Evolutionary conservation across 768 basidiomycete species (phyloP).

Genomic region (Termitomyces sp.): DNA sequence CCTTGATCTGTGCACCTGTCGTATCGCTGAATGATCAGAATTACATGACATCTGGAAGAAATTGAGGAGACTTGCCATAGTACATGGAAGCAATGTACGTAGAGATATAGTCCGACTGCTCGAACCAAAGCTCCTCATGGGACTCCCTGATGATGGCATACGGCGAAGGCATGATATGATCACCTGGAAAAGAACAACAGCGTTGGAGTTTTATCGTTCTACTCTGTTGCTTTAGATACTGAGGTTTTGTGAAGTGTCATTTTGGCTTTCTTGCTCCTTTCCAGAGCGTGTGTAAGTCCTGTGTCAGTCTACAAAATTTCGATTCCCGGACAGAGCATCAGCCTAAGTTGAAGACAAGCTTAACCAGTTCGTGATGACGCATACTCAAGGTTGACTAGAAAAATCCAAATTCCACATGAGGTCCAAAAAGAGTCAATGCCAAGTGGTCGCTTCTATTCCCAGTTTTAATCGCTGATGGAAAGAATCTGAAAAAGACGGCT

Average conservation of each 20-base stretch:
- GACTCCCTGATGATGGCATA: constrained; percentile 8
- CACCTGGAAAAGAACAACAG: background rate
- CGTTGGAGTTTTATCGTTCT: background rate
- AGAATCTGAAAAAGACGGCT: background rate
- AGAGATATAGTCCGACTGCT: constrained; percentile 17
- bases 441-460: too few relatives aligned
- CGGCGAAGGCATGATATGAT: background rate
- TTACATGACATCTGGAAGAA: too few relatives aligned
- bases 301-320: background rate
- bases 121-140: constrained; percentile 15
- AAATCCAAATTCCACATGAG: too few relatives aligned
- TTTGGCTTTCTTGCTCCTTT: background rate
- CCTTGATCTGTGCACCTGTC: constrained; percentile 15
- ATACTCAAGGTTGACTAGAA: background rate
- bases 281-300: background rate
- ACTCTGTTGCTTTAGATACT: too few relatives aligned
- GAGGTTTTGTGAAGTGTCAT: background rate
- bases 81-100: constrained; percentile 17
- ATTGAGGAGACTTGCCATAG: constrained; percentile 13
- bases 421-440: too few relatives aligned
- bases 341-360: too few relatives aligned
- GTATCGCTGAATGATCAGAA: background rate
- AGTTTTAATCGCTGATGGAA: too few relatives aligned
- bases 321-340: background rate
- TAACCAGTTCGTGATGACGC: too few relatives aligned